Percentiles rank a stretch among this genome's conserved stretches.
Evolutionary conservation across 371 early-diverging fungal genomes (phyloP).

Genomic region (Mortierella sp.): DNA sequence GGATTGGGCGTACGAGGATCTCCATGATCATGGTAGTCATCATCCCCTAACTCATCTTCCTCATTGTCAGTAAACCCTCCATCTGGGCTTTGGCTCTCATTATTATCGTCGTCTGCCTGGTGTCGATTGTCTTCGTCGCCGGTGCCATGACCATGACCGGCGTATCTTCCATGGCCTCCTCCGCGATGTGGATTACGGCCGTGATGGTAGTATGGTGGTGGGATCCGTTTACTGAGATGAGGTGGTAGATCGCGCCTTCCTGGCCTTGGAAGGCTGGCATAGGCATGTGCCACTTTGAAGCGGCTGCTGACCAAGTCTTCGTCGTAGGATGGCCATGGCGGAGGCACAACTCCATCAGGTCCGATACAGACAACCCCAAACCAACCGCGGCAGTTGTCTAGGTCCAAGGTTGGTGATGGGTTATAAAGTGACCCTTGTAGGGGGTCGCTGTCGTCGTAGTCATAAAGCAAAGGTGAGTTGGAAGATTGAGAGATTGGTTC

Average conservation of each 20-base stretch:
- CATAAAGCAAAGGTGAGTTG: neutral
- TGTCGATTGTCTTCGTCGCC: constrained; percentile 10
- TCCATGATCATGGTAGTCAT: neutral
- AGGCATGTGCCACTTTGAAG: neutral
- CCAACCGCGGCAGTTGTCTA: constrained; percentile 47
- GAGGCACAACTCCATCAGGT: constrained; percentile 41
- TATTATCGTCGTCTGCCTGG: constrained; percentile 23
- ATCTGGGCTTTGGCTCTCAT: neutral
- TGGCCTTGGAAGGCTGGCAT: neutral
- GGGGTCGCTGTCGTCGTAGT: neutral
- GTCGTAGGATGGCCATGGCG: constrained; percentile 45
- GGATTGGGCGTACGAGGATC: neutral
- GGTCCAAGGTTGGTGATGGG: constrained; percentile 16
- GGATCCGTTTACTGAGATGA: constrained; percentile 11
- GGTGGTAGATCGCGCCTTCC: neutral
- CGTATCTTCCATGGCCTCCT: constrained; percentile 5
- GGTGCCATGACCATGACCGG: neutral
- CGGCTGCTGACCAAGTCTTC: constrained; percentile 36
- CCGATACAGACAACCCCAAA: constrained; percentile 52
- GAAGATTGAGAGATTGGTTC: neutral
- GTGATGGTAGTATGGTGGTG: constrained; percentile 21
- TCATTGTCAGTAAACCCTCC: neutral
- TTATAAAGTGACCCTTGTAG: neutral
- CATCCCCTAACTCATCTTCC: neutral
- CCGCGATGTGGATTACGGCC: constrained; percentile 24